A percentile compares a stretch with the other conserved stretches of the same genome.
These are phyloP conservation scores for Fusarium pseudoanthophilum DNA, from an alignment of 2,329 filamentous ascomycete species.

Conservation along the genomic window DNA sequence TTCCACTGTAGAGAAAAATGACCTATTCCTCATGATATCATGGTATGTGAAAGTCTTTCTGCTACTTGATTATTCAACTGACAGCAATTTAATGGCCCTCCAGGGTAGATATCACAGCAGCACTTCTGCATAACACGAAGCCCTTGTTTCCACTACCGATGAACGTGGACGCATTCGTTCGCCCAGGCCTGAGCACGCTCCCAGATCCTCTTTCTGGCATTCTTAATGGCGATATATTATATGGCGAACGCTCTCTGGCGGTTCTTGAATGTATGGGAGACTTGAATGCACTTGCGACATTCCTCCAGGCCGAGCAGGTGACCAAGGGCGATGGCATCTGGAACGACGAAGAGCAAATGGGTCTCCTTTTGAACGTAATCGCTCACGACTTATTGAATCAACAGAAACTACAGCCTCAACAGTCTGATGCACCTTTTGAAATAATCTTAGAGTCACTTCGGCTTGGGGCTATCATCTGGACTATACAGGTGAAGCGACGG, in stretches of 20 bases:
- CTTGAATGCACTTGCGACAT: neutral
- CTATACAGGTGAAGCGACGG: slow-evolving; percentile 5
- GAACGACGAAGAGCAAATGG: slow-evolving; percentile 7
- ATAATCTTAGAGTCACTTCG: neutral
- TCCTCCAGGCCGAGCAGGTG: neutral
- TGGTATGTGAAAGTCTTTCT: neutral
- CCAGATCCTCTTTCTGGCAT: neutral
- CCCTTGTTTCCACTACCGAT: slow-evolving; percentile 3
- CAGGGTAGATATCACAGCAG: slow-evolving; percentile 17
- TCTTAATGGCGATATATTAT: neutral
- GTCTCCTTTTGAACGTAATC: neutral
- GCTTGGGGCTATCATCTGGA: slow-evolving; percentile 17
- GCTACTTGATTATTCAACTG: neutral
- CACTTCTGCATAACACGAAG: slow-evolving; percentile 11
- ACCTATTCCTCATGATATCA: slow-evolving; percentile 7
- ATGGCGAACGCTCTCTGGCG: neutral
- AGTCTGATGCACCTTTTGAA: neutral
- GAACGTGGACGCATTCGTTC: neutral
- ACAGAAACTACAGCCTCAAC: neutral
- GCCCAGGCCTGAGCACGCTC: neutral
- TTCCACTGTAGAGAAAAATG: neutral
- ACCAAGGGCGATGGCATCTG: neutral
- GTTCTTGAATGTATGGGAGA: slow-evolving; percentile 3
- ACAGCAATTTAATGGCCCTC: neutral
- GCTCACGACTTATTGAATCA: neutral